Evolutionary conservation across 2,329 filamentous ascomycete species (phyloP).

Genomic region (Penicillium hordei): DNA sequence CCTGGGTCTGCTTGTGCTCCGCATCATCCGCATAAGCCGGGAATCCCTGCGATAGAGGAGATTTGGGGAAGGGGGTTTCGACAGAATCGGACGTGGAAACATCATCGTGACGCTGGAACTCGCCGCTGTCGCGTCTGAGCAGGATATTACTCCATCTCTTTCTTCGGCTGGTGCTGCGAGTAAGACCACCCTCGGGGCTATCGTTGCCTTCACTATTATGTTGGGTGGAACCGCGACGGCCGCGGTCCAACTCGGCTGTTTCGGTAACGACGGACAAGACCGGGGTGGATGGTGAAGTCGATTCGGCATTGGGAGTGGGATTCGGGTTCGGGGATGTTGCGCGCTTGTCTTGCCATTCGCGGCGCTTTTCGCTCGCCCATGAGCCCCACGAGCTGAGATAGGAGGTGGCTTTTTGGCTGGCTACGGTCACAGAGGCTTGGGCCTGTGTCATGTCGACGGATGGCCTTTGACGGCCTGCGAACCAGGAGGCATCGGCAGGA

Average conservation of each 20-base stretch:
- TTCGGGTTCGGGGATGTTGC: constrained; percentile 21
- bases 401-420: constrained; percentile 57
- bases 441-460: constrained; percentile 54
- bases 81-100: constrained; percentile 13
- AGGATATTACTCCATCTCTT: constrained; percentile 43
- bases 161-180: constrained; percentile 35
- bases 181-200: constrained; percentile 17
- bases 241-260: constrained; percentile 29
- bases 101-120: constrained; percentile 29
- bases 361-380: constrained; percentile 56
- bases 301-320: background rate
- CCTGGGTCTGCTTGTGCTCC: background rate
- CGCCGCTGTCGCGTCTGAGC: constrained; percentile 35
- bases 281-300: constrained; percentile 24
- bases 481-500: constrained; percentile 24
- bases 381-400: constrained; percentile 64
- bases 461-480: constrained; percentile 33
- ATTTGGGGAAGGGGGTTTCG: constrained; percentile 31
- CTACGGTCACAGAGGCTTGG: constrained; percentile 56
- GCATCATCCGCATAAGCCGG: constrained; percentile 21
- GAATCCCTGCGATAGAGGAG: constrained; percentile 34
- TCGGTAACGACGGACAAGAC: constrained; percentile 27
- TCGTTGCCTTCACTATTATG: constrained; percentile 30
- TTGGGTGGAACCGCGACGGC: constrained; percentile 32
- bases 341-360: constrained; percentile 48